phyloP scores from a whole-genome alignment of 768 basidiomycete genomes.

The Boletus reticuloceps region DNA sequence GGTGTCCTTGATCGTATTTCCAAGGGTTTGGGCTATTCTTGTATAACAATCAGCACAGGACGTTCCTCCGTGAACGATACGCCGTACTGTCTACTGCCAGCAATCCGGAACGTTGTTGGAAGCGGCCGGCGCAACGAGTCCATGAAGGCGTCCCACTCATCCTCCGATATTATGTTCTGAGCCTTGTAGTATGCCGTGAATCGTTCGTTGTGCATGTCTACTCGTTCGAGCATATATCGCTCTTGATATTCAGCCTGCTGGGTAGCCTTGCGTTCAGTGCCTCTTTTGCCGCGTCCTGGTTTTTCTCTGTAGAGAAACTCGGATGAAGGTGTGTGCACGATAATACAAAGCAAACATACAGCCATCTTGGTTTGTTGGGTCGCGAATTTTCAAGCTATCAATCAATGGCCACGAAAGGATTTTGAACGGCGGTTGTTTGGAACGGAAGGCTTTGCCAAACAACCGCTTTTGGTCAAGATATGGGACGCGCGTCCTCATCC shows the following conservation, averaged over 20 bases:
- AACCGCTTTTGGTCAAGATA: slow-evolving; percentile 23
- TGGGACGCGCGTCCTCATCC: slow-evolving; percentile 32
- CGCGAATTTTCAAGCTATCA: background rate
- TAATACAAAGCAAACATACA: slow-evolving; percentile 7
- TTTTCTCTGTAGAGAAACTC: slow-evolving; percentile 11
- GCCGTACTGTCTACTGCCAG: slow-evolving; percentile 81
- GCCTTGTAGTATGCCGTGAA: slow-evolving; percentile 68
- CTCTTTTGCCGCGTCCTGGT: slow-evolving; percentile 13
- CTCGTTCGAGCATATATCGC: slow-evolving; percentile 52
- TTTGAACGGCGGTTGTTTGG: slow-evolving; percentile 26
- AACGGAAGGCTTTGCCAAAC: slow-evolving; percentile 32
- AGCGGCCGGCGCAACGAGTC: slow-evolving; percentile 64
- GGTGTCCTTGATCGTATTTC: slow-evolving; percentile 68
- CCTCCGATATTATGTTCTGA: slow-evolving; percentile 71
- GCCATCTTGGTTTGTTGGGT: slow-evolving; percentile 9
- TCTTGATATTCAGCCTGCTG: slow-evolving; percentile 33
- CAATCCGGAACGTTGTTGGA: slow-evolving; percentile 92
- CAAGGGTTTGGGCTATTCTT: slow-evolving; percentile 72
- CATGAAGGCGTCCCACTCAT: slow-evolving; percentile 79
- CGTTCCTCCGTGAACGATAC: background rate
- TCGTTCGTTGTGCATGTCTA: slow-evolving; percentile 69
- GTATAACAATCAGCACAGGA: slow-evolving; percentile 7
- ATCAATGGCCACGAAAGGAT: background rate
- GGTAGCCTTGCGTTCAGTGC: slow-evolving; percentile 9
- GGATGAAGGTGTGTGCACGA: background rate